phyloP scores from a whole-genome alignment of 2,329 filamentous ascomycete species.

The Fusarium palustre region DNA sequence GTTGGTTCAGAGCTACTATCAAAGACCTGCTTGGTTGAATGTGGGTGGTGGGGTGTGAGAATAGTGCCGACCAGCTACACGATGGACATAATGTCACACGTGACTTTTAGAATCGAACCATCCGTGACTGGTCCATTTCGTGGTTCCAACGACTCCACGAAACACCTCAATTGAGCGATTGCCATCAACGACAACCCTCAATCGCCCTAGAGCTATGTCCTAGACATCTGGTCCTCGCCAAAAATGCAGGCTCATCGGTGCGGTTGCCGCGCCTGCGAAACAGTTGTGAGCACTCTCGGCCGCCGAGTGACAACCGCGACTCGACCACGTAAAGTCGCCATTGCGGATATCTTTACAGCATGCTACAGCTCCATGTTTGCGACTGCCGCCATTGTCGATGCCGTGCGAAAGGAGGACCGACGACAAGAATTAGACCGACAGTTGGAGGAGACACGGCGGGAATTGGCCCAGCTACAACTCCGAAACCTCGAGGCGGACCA shows the following conservation, averaged over 20 bases:
- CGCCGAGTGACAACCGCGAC: constrained; percentile 63
- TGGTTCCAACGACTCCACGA: constrained; percentile 25
- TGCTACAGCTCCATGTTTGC: constrained; percentile 76
- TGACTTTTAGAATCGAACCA: constrained; percentile 47
- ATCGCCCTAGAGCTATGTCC: constrained; percentile 42
- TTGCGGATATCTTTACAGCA: constrained; percentile 70
- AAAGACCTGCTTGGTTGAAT: constrained; percentile 22
- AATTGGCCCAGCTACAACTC: constrained; percentile 56
- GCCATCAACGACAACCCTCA: constrained; percentile 23
- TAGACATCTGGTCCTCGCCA: constrained; percentile 28
- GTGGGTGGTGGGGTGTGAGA: constrained; percentile 46
- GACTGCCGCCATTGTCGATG: constrained; percentile 72
- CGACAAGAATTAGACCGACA: constrained; percentile 70
- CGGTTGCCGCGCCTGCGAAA: constrained; percentile 71
- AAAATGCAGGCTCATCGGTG: constrained; percentile 75
- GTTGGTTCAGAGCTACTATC: constrained; percentile 25
- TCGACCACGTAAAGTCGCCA: constrained; percentile 61
- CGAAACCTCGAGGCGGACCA: constrained; percentile 43
- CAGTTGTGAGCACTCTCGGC: constrained; percentile 60
- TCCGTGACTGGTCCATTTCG: constrained; percentile 43
- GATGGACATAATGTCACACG: constrained; percentile 27
- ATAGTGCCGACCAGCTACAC: constrained; percentile 28
- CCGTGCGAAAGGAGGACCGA: constrained; percentile 67
- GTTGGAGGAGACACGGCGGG: constrained; percentile 66
- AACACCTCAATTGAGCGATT: constrained; percentile 44